These are phyloP conservation scores for Phytopythium ostracodes DNA, from an alignment of 352 stramenopile species.

Conservation along the genomic window DNA sequence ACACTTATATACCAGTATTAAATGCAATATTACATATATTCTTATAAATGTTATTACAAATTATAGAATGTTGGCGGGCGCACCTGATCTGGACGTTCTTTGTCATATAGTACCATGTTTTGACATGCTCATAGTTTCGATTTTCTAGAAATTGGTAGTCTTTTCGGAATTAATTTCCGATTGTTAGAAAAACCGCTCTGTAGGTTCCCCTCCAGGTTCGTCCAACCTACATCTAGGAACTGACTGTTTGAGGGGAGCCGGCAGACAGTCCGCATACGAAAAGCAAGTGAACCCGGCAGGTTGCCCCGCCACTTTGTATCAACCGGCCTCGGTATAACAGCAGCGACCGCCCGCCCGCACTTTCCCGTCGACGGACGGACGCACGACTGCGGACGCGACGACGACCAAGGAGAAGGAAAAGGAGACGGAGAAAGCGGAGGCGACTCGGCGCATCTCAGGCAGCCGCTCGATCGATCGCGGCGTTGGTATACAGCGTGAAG, in stretches of 20 bases:
- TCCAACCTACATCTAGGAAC: background rate
- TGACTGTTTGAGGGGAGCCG: background rate
- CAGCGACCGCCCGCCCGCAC: background rate
- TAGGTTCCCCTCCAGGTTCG: too few relatives aligned
- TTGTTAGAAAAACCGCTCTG: background rate
- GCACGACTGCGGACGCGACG: background rate
- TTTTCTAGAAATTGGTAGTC: too few relatives aligned
- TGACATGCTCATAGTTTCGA: too few relatives aligned
- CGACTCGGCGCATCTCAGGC: background rate
- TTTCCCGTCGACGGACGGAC: conserved; percentile 2
- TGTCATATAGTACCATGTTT: too few relatives aligned
- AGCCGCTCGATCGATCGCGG: background rate
- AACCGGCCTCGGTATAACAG: too few relatives aligned
- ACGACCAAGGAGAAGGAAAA: background rate
- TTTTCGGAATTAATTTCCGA: too few relatives aligned
- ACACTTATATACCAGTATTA: too few relatives aligned
- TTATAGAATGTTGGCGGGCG: too few relatives aligned
- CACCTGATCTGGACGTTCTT: too few relatives aligned
- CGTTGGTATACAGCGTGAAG: too few relatives aligned
- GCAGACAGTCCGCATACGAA: background rate
- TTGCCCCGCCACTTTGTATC: background rate
- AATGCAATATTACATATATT: too few relatives aligned
- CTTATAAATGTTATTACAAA: too few relatives aligned
- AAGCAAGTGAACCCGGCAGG: background rate
- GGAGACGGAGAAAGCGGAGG: background rate